Evolutionary conservation across 768 basidiomycete genomes (phyloP).

Genomic region (Pleurotus cornucopiae): DNA sequence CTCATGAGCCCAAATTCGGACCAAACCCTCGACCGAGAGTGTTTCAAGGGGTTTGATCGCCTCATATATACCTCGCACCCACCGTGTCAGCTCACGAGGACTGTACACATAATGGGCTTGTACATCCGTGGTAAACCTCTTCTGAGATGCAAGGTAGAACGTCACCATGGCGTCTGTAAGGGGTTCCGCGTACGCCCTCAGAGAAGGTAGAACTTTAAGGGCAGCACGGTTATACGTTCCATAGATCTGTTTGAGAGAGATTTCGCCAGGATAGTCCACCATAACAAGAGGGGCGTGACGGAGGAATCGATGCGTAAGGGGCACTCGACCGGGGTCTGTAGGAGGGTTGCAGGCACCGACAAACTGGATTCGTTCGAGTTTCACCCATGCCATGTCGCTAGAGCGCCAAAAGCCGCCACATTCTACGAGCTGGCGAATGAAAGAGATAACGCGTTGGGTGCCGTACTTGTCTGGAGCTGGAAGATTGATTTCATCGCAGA

Average conservation of each 20-base stretch:
- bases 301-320: slow-evolving; percentile 94
- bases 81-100: slow-evolving; percentile 97
- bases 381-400: slow-evolving; percentile 95
- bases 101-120: slow-evolving; percentile 99
- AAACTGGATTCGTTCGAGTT: slow-evolving; percentile 97
- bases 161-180: slow-evolving; percentile 97
- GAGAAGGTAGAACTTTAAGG: slow-evolving; percentile 91
- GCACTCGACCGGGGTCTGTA: slow-evolving; percentile 98
- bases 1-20: slow-evolving; percentile 97
- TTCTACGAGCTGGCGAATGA: slow-evolving; percentile 95
- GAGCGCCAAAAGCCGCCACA: slow-evolving; percentile 93
- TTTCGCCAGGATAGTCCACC: slow-evolving; percentile 98
- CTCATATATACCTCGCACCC: slow-evolving; percentile 97
- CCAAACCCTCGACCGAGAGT: slow-evolving; percentile 91
- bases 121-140: slow-evolving; percentile 91
- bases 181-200: slow-evolving; percentile 89
- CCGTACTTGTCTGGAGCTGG: slow-evolving; percentile 98
- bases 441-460: slow-evolving; percentile 97
- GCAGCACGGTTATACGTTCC: slow-evolving; percentile 96
- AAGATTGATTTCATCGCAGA: slow-evolving; percentile 99
- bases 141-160: slow-evolving; percentile 93
- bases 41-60: slow-evolving; percentile 92
- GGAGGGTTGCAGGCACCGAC: slow-evolving; percentile 99
- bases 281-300: slow-evolving; percentile 96
- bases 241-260: slow-evolving; percentile 97